Evolutionary conservation across 495 filamentous ascomycete species (phyloP), one percentile per base, ranked within the genome.

Genomic region (Thermothielavioides terrestris): DNA sequence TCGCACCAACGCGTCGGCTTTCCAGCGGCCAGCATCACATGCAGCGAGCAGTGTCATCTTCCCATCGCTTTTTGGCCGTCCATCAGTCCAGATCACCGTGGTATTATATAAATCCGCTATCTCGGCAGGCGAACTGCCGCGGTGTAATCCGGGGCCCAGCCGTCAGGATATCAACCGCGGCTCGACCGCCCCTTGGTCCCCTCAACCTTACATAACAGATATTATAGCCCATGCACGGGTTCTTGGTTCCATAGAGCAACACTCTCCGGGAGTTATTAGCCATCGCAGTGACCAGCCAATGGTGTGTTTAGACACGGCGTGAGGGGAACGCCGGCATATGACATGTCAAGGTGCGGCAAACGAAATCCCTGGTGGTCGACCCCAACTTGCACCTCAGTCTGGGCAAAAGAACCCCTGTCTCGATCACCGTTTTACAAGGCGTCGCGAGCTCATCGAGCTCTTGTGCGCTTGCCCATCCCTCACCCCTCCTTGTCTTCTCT

Each of bases 241-340:
- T 7, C 0, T 36, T 7, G 10, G 27, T 28, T 17, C 34, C 25
- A 17, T 15, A n/a, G n/a, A n/a, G n/a, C 45, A 22, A 48, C 21
- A 21, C 31, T 3, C 9, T 22, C 41, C 41, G 41, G 26, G 41
- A 30, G 8, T 48, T 28, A 6, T 17, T 14, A 30, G 3, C 31
- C 23, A 40, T 39, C 30, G 35, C 3, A 0, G 12, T 10, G 30
- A 39, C 15, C 26, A 14, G 18, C 25, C 35, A 37, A 30, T 48
- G 39, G 23, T 39, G 35, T 39, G 12, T 15, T 17, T n/a, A 27
- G 39, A 1, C 25, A 25, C 18, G 35, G 20, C n/a, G 46, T 48
- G 46, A 48, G 46, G 46, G 46, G 46, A 21, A 48, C 9, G n/a
- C 21, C 46, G 46, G 46, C 46, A 48, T 30, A 43, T 43, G 25